Evolutionary conservation across 2,329 filamentous ascomycete genomes (phyloP), one percentile per base, ranked within the genome.

Genomic region (Colletotrichum sp.): DNA sequence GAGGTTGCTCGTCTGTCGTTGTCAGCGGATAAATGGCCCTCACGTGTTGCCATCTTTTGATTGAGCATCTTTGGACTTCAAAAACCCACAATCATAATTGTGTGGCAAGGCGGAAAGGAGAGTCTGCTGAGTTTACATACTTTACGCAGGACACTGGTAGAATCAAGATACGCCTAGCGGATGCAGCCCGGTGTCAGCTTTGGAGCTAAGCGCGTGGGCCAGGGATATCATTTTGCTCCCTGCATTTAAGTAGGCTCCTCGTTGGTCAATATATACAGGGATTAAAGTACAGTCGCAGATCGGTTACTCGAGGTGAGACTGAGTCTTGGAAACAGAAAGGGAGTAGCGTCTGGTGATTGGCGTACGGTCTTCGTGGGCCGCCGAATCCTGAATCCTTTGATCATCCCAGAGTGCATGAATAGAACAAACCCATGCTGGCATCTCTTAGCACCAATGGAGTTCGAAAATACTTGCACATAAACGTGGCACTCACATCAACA

Each of bases 401-500:
- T 3, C 4, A 49, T 0, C 19, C 19, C n/a, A 12, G n/a, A 16
- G 44, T 49, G 19, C 39, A 19, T n/a, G 39, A 12, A n/a, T 12
- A 49, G 9, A 49, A 49, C 8, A 49, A 4, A 49, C 9, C 19
- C 39, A 49, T 49, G 19, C 19, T 49, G 39, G 0, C 44, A 9
- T 49, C 19, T 49, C 19, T 22, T 13, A 49, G 11, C 44, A 22
- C 19, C n/a, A n/a, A n/a, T 44, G 16, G 5, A 19, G 9, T 44
- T n/a, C 1, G 8, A 3, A 49, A 1, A 12, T 12, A 49, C 44
- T 49, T 49, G 11, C 12, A 49, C 19, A 49, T 0, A n/a, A 49
- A 0, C 22, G 1, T 1, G 19, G 6, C 19, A 49, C 1, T 22
- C 44, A 22, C 44, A 11, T n/a, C 5, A 0, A 44, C 36, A 34